Percentiles rank a stretch among this genome's conserved stretches.
Conservation (phyloP, 2,329 filamentous ascomycete species). For the Exophiala lecanii-corni region DNA sequence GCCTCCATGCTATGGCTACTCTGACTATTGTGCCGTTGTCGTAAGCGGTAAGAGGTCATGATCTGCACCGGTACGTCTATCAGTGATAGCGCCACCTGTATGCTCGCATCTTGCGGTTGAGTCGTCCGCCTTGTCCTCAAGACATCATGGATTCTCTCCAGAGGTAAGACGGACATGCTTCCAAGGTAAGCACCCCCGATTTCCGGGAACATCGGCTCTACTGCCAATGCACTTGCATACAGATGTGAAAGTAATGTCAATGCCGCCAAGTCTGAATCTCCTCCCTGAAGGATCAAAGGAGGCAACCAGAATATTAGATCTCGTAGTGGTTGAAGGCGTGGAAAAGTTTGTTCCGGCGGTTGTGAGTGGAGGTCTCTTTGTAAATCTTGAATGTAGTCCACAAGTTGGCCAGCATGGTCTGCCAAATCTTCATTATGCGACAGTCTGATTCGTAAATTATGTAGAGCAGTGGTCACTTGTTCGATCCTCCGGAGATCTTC, state of each 20-base stretch:
- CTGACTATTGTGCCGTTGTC: slow-evolving; percentile 50
- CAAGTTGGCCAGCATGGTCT: slow-evolving; percentile 63
- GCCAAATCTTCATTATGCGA: slow-evolving; percentile 66
- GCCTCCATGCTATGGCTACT: slow-evolving; percentile 8
- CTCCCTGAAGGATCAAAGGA: slow-evolving; percentile 73
- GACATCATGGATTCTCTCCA: slow-evolving; percentile 79
- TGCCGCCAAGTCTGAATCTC: slow-evolving; percentile 69
- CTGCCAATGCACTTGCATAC: slow-evolving; percentile 79
- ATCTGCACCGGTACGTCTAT: slow-evolving; percentile 71
- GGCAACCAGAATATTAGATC: slow-evolving; percentile 97
- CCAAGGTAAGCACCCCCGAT: slow-evolving; percentile 86
- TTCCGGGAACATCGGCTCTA: slow-evolving; percentile 89
- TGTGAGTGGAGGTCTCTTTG: slow-evolving; percentile 66
- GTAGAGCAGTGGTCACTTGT: slow-evolving; percentile 60
- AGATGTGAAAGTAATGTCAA: slow-evolving; percentile 84
- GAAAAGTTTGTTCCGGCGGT: slow-evolving; percentile 78
- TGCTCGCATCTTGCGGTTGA: slow-evolving; percentile 52
- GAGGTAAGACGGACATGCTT: slow-evolving; percentile 69
- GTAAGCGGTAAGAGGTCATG: slow-evolving; percentile 62
- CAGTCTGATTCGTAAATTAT: slow-evolving; percentile 55
- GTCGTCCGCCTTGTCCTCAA: slow-evolving; percentile 65
- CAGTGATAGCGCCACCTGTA: slow-evolving; percentile 59
- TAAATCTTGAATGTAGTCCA: slow-evolving; percentile 67
- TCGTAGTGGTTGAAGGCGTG: slow-evolving; percentile 78
- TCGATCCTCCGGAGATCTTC: slow-evolving; percentile 68